Evolutionary conservation across 1,284 basidiomycete species (phyloP).

Genomic region (Stygiomarasmius scandens): DNA sequence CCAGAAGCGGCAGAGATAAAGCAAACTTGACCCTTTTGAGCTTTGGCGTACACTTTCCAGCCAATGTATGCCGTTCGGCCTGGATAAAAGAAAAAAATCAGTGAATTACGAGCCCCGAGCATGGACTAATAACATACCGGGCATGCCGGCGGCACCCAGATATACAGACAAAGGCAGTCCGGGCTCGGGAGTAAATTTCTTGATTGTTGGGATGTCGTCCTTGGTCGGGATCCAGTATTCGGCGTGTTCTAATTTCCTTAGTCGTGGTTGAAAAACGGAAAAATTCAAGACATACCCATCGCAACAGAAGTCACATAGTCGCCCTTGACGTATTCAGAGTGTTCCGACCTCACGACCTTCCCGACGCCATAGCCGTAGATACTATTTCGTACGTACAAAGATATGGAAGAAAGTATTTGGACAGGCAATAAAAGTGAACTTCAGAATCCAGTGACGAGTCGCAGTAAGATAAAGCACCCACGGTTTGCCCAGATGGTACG

Average conservation of each 20-base stretch:
- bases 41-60: constrained; percentile 41
- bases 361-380: constrained; percentile 40
- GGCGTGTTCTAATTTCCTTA: not conserved
- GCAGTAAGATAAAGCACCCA: constrained; percentile 25
- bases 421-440: not conserved
- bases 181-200: constrained; percentile 28
- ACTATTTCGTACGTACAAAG: not conserved
- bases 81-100: not conserved
- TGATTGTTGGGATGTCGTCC: constrained; percentile 23
- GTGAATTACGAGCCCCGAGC: too few species aligned
- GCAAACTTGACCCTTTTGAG: constrained; percentile 52
- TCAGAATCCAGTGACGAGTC: too few species aligned
- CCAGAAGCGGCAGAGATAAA: constrained; percentile 63
- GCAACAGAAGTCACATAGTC: constrained; percentile 44
- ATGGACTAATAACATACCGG: too few species aligned
- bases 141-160: constrained; percentile 35
- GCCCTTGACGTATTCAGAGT: constrained; percentile 37
- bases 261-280: not conserved
- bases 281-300: constrained; percentile 24
- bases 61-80: constrained; percentile 42
- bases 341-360: constrained; percentile 46
- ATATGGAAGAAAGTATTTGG: not conserved
- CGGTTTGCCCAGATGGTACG: constrained; percentile 44
- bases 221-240: constrained; percentile 9
- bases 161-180: constrained; percentile 44